Evolutionary conservation across 2,329 filamentous ascomycete species (phyloP).

Genomic region (Xylariaceae sp.): DNA sequence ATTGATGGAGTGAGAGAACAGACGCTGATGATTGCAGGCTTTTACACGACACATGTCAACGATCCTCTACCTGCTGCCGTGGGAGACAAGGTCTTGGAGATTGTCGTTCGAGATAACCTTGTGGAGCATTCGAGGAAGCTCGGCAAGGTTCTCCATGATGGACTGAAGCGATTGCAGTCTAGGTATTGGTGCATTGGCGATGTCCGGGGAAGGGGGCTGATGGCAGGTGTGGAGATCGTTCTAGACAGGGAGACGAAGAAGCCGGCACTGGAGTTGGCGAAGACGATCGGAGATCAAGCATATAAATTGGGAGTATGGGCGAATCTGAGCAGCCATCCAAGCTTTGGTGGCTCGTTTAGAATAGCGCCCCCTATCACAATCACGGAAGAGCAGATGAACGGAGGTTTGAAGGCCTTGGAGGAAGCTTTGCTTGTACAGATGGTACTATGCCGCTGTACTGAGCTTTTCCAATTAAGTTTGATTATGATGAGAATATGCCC

Average conservation of each 20-base stretch:
- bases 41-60: constrained; percentile 59
- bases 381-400: constrained; percentile 42
- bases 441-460: constrained; percentile 13
- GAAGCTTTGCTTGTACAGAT: constrained; percentile 38
- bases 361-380: constrained; percentile 59
- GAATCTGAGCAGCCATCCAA: constrained; percentile 50
- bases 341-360: constrained; percentile 53
- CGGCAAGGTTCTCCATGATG: constrained; percentile 42
- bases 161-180: constrained; percentile 39
- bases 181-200: constrained; percentile 60
- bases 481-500: too few relatives aligned
- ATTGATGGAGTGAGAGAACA: neutral
- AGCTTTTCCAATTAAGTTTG: too few relatives aligned
- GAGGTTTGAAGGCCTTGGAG: constrained; percentile 53
- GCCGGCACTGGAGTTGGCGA: constrained; percentile 44
- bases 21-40: constrained; percentile 20
- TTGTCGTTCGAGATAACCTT: constrained; percentile 52
- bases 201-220: constrained; percentile 53
- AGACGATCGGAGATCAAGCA: constrained; percentile 41
- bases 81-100: constrained; percentile 57
- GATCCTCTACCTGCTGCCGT: constrained; percentile 58
- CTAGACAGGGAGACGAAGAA: constrained; percentile 42
- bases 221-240: constrained; percentile 57
- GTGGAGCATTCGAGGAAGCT: constrained; percentile 39
- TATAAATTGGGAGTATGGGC: constrained; percentile 51